Evolutionary conservation across 352 stramenopile genomes (phyloP).

Genomic region (Globisporangium barbulae): DNA sequence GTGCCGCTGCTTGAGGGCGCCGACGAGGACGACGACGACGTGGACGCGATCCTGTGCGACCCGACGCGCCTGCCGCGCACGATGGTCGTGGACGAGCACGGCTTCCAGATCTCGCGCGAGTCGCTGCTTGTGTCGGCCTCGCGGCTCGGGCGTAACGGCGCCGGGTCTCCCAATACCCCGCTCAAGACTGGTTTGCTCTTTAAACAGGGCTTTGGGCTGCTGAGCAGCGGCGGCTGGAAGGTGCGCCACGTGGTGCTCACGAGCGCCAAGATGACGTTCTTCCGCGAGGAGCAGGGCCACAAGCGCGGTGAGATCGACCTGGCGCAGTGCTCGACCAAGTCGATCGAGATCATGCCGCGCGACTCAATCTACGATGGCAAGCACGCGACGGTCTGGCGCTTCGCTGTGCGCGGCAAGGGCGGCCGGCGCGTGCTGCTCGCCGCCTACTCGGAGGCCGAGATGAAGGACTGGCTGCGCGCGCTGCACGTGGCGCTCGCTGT

Average conservation of each 20-base stretch:
- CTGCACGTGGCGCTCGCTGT: slow-evolving; percentile 69
- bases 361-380: slow-evolving; percentile 78
- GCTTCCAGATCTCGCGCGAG: slow-evolving; percentile 53
- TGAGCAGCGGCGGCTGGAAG: slow-evolving; percentile 66
- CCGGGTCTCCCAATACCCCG: slow-evolving; percentile 21
- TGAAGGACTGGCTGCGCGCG: slow-evolving; percentile 84
- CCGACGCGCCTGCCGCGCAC: slow-evolving; percentile 47
- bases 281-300: slow-evolving; percentile 61
- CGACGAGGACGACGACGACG: slow-evolving; percentile 48
- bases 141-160: slow-evolving; percentile 20
- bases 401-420: slow-evolving; percentile 61
- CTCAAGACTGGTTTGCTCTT: slow-evolving; percentile 76
- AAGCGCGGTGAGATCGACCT: slow-evolving; percentile 74
- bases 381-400: slow-evolving; percentile 78
- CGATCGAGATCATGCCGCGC: slow-evolving; percentile 79
- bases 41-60: slow-evolving; percentile 63
- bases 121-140: slow-evolving; percentile 45
- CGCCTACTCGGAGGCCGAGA: slow-evolving; percentile 76
- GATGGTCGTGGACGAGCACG: slow-evolving; percentile 68
- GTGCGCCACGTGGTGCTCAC: slow-evolving; percentile 71
- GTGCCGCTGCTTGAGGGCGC: slow-evolving; percentile 45
- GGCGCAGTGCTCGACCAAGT: slow-evolving; percentile 53
- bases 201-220: slow-evolving; percentile 64
- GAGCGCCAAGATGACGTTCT: slow-evolving; percentile 66
- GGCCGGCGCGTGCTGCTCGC: slow-evolving; percentile 62